Conservation (phyloP, 805 yeast genomes). For the Ogataea dorogensis region DNA sequence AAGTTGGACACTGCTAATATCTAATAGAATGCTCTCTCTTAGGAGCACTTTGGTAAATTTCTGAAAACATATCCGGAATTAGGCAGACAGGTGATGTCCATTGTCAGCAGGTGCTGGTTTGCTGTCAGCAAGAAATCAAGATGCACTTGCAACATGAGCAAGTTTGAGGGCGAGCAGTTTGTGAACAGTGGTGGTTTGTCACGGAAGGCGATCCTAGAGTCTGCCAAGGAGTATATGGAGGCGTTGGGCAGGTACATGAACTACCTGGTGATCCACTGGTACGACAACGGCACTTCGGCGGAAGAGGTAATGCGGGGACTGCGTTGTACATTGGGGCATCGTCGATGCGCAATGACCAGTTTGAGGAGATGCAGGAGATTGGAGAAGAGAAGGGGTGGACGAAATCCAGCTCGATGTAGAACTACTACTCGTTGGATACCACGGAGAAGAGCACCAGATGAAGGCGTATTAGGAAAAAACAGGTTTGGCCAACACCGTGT, state of each 20-base stretch:
- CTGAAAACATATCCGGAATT: constrained; percentile 49
- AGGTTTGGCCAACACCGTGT: constrained; percentile 57
- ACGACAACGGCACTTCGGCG: constrained; percentile 46
- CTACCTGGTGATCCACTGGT: constrained; percentile 55
- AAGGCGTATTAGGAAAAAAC: constrained; percentile 50
- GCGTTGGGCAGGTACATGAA: constrained; percentile 55
- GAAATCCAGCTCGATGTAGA: constrained; percentile 59
- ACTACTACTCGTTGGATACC: constrained; percentile 50
- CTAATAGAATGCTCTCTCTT: constrained; percentile 50
- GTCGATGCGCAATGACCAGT: constrained; percentile 54
- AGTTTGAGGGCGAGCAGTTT: constrained; percentile 21
- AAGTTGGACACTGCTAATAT: constrained; percentile 52
- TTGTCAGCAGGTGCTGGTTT: constrained; percentile 45
- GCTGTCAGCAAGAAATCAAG: constrained; percentile 29
- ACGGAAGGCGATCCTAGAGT: constrained; percentile 46
- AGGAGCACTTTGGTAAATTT: constrained; percentile 52
- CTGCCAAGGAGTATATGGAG: constrained; percentile 39
- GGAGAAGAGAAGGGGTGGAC: constrained; percentile 59
- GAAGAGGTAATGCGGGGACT: constrained; percentile 57
- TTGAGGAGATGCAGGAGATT: constrained; percentile 50
- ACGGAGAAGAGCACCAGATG: constrained; percentile 69
- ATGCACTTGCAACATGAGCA: constrained; percentile 21
- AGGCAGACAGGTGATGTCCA: constrained; percentile 52
- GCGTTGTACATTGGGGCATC: constrained; percentile 62
- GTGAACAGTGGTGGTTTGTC: constrained; percentile 41